These are phyloP conservation scores for Colletotrichum sp. DNA, from an alignment of 2,329 filamentous ascomycete genomes.

Conservation along the genomic window DNA sequence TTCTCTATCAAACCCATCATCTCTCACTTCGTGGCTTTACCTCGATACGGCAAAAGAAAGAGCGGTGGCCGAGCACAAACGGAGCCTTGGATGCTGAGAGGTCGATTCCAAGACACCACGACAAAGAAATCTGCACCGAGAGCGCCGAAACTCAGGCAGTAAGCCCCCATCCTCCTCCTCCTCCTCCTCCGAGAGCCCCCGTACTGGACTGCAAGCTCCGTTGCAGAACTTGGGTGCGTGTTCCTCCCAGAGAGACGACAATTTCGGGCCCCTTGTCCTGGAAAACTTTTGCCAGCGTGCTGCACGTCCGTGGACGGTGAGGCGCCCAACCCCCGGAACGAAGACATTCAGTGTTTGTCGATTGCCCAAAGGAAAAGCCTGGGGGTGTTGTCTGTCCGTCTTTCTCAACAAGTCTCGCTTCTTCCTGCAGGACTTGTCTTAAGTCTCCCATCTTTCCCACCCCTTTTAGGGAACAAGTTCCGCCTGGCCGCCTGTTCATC, in stretches of 20 bases:
- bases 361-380: background rate
- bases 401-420: background rate
- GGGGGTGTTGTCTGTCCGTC: constrained; percentile 20
- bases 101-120: constrained; percentile 54
- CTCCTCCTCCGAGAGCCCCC: background rate
- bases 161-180: background rate
- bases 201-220: constrained; percentile 7
- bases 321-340: constrained; percentile 7
- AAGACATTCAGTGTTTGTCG: constrained; percentile 15
- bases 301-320: background rate
- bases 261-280: constrained; percentile 34
- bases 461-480: constrained; percentile 11
- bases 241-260: constrained; percentile 34
- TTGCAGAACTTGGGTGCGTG: constrained; percentile 1
- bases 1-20: constrained; percentile 31
- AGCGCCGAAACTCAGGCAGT: constrained; percentile 31
- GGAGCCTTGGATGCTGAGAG: constrained; percentile 43
- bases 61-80: constrained; percentile 57
- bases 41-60: constrained; percentile 45
- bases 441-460: constrained; percentile 26
- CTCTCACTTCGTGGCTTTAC: constrained; percentile 45
- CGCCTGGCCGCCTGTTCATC: constrained; percentile 6
- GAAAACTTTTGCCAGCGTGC: constrained; percentile 28
- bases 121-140: constrained; percentile 55
- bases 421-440: constrained; percentile 36